phyloP scores from a whole-genome alignment of 306 rosid genomes.

The Leucaena leucocephala region DNA sequence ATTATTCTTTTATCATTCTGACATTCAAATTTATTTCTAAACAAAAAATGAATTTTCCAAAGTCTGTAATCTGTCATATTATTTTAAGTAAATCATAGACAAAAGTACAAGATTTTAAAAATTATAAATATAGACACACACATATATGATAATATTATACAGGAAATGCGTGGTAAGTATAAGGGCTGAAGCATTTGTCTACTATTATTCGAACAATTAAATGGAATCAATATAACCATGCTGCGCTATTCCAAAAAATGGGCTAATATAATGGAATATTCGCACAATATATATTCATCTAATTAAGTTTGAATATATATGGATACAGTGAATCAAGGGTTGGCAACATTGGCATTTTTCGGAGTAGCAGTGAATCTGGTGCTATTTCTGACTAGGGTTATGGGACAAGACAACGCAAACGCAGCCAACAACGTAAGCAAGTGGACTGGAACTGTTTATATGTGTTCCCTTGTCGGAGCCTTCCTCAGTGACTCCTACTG shows the following conservation, averaged over 20 bases:
- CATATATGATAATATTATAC: neutral
- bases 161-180: neutral
- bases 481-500: conserved; percentile 81
- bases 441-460: conserved; percentile 55
- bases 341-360: conserved; percentile 81
- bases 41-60: no score
- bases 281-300: neutral
- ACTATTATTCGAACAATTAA: neutral
- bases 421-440: conserved; percentile 56
- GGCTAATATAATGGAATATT: neutral
- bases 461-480: conserved; percentile 84
- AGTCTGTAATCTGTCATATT: no score
- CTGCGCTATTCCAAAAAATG: neutral
- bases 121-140: neutral
- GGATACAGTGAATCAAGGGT: conserved; percentile 73
- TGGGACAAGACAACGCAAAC: conserved; percentile 77
- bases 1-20: no score
- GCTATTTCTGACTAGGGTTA: conserved; percentile 63
- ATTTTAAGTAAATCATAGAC: no score
- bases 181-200: neutral
- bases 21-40: no score
- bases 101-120: no score
- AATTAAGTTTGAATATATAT: neutral
- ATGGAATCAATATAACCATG: neutral
- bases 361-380: conserved; percentile 87